Conservation (phyloP, 2,329 filamentous ascomycete species). For the Aspergillus brunneoviolaceus region DNA sequence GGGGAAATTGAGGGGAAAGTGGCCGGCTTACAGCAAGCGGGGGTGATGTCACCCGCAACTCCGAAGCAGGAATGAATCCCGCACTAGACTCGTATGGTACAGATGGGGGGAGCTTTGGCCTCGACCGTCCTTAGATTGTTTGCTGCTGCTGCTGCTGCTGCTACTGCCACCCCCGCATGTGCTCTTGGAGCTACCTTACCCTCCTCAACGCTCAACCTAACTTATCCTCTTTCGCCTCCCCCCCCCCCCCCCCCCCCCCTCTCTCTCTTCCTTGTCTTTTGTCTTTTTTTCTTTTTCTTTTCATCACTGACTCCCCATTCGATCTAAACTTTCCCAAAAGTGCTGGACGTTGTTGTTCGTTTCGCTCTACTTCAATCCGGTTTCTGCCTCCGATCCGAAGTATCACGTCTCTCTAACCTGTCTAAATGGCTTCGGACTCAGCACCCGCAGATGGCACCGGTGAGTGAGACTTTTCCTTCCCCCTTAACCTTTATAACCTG, state of each 20-base stretch:
- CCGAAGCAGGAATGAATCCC: not conserved
- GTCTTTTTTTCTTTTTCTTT: not conserved
- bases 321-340: not conserved
- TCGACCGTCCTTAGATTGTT: conserved; percentile 2
- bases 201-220: not conserved
- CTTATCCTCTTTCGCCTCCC: not conserved
- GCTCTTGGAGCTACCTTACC: not conserved
- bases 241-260: conserved; percentile 1
- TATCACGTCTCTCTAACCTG: conserved; percentile 1
- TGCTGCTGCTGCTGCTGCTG: not conserved
- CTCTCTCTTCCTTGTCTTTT: conserved; percentile 8
- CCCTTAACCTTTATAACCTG: not conserved
- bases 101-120: conserved; percentile 8
- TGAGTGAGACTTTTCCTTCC: conserved; percentile 15
- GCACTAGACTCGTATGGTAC: not conserved
- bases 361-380: not conserved
- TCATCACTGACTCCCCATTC: not conserved
- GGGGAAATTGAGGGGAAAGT: not conserved
- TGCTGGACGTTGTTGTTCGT: not conserved
- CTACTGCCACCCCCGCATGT: conserved; percentile 8
- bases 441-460: conserved; percentile 30
- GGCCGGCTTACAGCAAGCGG: not conserved
- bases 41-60: conserved; percentile 15
- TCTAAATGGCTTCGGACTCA: conserved; percentile 24
- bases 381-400: conserved; percentile 1